A percentile compares a stretch with the other conserved stretches of the same genome.
Evolutionary conservation across 1,139 yeast genomes (phyloP).

Genomic region (Geotrichum klebahnii): DNA sequence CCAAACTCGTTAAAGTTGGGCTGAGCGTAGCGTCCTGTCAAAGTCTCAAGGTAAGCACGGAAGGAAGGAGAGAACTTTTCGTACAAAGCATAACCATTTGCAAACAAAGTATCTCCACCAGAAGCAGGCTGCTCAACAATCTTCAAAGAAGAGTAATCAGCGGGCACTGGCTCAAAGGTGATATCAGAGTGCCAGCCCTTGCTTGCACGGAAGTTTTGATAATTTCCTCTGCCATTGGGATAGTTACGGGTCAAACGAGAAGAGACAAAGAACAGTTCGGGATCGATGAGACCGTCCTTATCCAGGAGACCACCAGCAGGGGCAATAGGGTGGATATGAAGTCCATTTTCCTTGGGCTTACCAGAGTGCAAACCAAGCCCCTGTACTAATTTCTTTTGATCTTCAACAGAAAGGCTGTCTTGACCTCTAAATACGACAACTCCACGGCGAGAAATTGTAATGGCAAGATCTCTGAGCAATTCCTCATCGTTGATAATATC

Average conservation of each 20-base stretch:
- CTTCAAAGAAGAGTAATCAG: slow-evolving; percentile 46
- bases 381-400: slow-evolving; percentile 51
- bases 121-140: slow-evolving; percentile 44
- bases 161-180: slow-evolving; percentile 47
- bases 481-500: slow-evolving; percentile 49
- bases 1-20: slow-evolving; percentile 39
- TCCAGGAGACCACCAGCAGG: slow-evolving; percentile 34
- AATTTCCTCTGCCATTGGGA: slow-evolving; percentile 22
- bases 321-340: slow-evolving; percentile 45
- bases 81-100: slow-evolving; percentile 48
- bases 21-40: slow-evolving; percentile 35
- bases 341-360: slow-evolving; percentile 63
- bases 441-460: slow-evolving; percentile 61
- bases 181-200: slow-evolving; percentile 47
- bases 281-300: slow-evolving; percentile 26
- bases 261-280: slow-evolving; percentile 26
- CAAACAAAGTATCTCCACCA: slow-evolving; percentile 50
- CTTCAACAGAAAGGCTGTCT: slow-evolving; percentile 49
- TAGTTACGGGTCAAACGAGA: slow-evolving; percentile 29
- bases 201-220: slow-evolving; percentile 3
- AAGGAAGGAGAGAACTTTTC: slow-evolving; percentile 46
- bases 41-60: slow-evolving; percentile 43
- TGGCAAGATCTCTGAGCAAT: slow-evolving; percentile 53
- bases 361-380: slow-evolving; percentile 63
- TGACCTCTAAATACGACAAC: slow-evolving; percentile 65